phyloP scores from a whole-genome alignment of 1,139 yeast species.

The Sugiyamaella pinicola region DNA sequence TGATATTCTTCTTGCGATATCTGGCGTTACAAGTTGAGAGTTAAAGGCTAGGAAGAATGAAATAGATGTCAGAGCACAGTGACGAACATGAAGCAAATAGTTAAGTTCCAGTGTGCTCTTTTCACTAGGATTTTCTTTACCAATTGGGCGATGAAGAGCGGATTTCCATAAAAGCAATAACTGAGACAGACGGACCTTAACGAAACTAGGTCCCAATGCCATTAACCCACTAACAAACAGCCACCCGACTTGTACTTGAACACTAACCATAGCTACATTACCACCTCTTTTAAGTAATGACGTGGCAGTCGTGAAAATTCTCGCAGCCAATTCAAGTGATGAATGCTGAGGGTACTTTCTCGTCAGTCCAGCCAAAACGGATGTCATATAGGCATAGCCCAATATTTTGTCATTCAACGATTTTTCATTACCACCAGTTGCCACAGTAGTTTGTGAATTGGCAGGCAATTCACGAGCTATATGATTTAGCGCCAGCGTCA shows the following conservation, averaged over 20 bases:
- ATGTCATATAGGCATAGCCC: constrained; percentile 39
- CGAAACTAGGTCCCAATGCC: constrained; percentile 65
- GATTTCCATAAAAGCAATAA: constrained; percentile 79
- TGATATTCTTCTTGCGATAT: constrained; percentile 44
- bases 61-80: constrained; percentile 44
- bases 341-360: constrained; percentile 39
- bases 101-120: constrained; percentile 39
- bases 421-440: constrained; percentile 16
- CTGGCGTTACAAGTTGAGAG: constrained; percentile 43
- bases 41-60: constrained; percentile 43
- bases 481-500: constrained; percentile 33
- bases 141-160: constrained; percentile 56
- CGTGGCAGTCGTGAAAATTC: constrained; percentile 41
- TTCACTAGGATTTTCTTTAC: constrained; percentile 38
- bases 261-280: constrained; percentile 37
- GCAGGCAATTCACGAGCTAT: constrained; percentile 35
- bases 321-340: constrained; percentile 41
- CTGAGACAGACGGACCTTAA: constrained; percentile 73
- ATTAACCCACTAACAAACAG: constrained; percentile 73
- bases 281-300: constrained; percentile 40
- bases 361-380: constrained; percentile 37
- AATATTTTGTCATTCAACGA: constrained; percentile 29
- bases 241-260: constrained; percentile 56
- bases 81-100: constrained; percentile 43
- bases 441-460: constrained; percentile 11